Evolutionary conservation across 148 eudicot species (phyloP).

Genomic region (Chenopodium suecicum): DNA sequence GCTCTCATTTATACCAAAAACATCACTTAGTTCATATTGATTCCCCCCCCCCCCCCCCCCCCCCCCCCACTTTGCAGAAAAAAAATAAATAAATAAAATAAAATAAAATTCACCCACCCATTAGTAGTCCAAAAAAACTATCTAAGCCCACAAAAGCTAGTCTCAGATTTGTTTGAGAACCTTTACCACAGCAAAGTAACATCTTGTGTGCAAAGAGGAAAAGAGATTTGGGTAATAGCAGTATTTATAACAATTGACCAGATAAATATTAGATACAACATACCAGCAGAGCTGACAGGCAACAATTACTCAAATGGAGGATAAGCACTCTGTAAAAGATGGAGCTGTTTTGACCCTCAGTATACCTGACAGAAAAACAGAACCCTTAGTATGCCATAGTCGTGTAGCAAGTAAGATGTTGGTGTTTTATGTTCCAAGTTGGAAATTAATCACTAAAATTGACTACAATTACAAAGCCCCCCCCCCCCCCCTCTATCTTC

Average conservation of each 20-base stretch:
- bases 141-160: neutral
- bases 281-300: slow-evolving; percentile 12
- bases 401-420: neutral
- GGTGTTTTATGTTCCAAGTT: neutral
- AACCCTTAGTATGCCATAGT: slow-evolving; percentile 13
- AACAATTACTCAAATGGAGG: neutral
- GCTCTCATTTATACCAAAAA: too few species aligned
- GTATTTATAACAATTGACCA: neutral
- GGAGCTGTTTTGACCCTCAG: neutral
- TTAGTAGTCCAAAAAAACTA: too few species aligned
- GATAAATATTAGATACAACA: neutral
- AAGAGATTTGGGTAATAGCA: neutral
- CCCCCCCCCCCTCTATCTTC: too few species aligned
- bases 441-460: neutral
- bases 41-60: too few species aligned
- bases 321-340: neutral
- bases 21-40: too few species aligned
- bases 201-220: neutral
- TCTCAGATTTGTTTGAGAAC: neutral
- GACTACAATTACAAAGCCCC: neutral
- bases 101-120: too few species aligned
- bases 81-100: too few species aligned
- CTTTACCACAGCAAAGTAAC: too few species aligned
- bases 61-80: too few species aligned
- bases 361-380: too few species aligned